phyloP scores from a whole-genome alignment of 2,329 filamentous ascomycete species.

The Pestalotiopsis sp. region DNA sequence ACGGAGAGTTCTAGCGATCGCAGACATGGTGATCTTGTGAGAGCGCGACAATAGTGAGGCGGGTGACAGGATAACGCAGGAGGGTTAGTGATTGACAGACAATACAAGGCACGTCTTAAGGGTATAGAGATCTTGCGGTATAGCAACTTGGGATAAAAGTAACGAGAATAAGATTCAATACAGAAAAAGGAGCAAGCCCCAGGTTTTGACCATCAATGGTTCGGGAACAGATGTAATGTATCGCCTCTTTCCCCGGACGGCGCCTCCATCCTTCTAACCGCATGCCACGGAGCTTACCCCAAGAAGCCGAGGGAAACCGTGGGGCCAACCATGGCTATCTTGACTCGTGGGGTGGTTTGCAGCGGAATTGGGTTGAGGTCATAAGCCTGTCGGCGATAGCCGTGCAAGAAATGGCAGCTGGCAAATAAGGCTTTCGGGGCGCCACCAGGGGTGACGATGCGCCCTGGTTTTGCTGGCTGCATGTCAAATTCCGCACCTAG shows the following conservation, averaged over 20 bases:
- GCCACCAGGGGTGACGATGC: neutral
- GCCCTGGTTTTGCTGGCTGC: neutral
- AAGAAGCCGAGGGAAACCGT: conserved; percentile 27
- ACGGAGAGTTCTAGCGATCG: conserved; percentile 52
- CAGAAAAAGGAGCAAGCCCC: neutral
- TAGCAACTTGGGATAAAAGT: neutral
- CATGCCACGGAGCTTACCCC: conserved; percentile 7
- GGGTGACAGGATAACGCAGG: neutral
- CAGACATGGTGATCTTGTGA: conserved; percentile 42
- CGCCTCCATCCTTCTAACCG: conserved; percentile 8
- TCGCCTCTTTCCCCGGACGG: conserved; percentile 9
- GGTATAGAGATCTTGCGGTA: neutral
- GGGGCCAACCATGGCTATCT: conserved; percentile 11
- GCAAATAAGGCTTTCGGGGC: neutral
- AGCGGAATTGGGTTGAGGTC: neutral
- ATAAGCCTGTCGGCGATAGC: neutral
- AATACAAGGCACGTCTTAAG: neutral
- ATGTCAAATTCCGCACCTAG: neutral
- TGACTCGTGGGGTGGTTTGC: conserved; percentile 7
- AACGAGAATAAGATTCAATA: neutral
- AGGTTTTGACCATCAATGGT: neutral
- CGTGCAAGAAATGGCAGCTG: neutral
- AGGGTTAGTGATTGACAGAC: neutral
- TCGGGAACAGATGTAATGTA: conserved; percentile 1
- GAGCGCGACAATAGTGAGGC: neutral